Evolutionary conservation across 352 stramenopile species (phyloP).

Genomic region (Paralagenidium karlingii): DNA sequence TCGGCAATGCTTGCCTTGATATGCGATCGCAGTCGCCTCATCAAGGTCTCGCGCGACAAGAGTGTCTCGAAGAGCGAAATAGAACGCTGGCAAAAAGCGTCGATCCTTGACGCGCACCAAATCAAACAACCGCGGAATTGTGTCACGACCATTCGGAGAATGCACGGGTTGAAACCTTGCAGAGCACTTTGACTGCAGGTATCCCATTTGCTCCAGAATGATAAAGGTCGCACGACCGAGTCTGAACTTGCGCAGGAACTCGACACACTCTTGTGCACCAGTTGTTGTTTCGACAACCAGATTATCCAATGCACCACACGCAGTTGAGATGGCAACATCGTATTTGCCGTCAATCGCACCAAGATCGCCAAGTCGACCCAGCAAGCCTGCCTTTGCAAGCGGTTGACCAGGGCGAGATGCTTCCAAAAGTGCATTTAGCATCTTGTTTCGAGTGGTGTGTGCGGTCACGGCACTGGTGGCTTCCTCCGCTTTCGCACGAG

Average conservation of each 20-base stretch:
- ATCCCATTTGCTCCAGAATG: constrained; percentile 95
- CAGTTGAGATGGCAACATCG: constrained; percentile 97
- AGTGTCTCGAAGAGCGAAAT: constrained; percentile 94
- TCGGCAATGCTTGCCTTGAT: constrained; percentile 86
- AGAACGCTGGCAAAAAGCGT: constrained; percentile 90
- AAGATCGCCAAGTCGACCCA: constrained; percentile 95
- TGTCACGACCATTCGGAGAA: constrained; percentile 20
- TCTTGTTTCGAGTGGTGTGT: constrained; percentile 53
- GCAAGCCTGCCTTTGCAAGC: constrained; percentile 87
- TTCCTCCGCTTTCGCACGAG: constrained; percentile 68
- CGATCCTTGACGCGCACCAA: constrained; percentile 80
- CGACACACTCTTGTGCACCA: constrained; percentile 91
- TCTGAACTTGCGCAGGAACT: constrained; percentile 92
- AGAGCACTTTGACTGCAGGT: constrained; percentile 51
- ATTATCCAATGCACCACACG: constrained; percentile 92
- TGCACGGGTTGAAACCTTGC: constrained; percentile 49
- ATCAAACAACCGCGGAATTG: constrained; percentile 75
- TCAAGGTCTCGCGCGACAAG: constrained; percentile 95
- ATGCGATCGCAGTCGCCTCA: constrained; percentile 78
- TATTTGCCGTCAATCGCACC: constrained; percentile 93
- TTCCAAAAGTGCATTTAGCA: constrained; percentile 86
- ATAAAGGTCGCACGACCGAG: constrained; percentile 95
- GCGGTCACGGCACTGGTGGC: constrained; percentile 48
- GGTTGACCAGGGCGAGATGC: constrained; percentile 82
- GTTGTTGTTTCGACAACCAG: constrained; percentile 96